These are phyloP conservation scores for Xylaria sp. DNA, from an alignment of 2,329 filamentous ascomycete genomes.

Conservation along the genomic window DNA sequence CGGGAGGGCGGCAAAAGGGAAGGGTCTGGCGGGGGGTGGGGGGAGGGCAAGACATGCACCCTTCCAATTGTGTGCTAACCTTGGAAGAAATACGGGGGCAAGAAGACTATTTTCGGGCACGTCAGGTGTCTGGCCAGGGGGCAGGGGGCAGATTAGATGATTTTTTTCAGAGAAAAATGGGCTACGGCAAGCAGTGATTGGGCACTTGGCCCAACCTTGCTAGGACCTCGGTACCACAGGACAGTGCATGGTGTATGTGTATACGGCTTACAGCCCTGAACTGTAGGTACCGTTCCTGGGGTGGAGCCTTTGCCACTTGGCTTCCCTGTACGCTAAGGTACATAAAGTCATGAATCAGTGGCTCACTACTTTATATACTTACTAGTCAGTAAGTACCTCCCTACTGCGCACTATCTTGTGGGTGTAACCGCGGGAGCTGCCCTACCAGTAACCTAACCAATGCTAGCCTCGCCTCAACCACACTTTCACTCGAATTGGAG, in stretches of 20 bases:
- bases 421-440: constrained; percentile 11
- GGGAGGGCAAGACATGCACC: constrained; percentile 8
- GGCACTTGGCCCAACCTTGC: constrained; percentile 11
- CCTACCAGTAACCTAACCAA: constrained; percentile 6
- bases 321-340: constrained; percentile 20
- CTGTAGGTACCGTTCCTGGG: constrained; percentile 20
- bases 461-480: constrained; percentile 10
- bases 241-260: neutral
- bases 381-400: no score
- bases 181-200: constrained; percentile 16
- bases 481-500: constrained; percentile 19
- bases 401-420: neutral
- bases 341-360: constrained; percentile 16
- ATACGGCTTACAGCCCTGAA: constrained; percentile 12
- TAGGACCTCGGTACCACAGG: neutral
- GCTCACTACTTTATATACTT: no score
- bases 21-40: constrained; percentile 30
- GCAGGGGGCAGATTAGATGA: constrained; percentile 40
- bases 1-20: constrained; percentile 20
- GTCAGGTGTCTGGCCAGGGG: constrained; percentile 25
- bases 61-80: constrained; percentile 29
- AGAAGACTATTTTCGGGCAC: constrained; percentile 38
- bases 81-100: constrained; percentile 38
- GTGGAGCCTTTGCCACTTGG: constrained; percentile 31
- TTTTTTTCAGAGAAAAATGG: constrained; percentile 26